phyloP scores from a whole-genome alignment of 495 filamentous ascomycete species.

The Annulohypoxylon stygium region DNA sequence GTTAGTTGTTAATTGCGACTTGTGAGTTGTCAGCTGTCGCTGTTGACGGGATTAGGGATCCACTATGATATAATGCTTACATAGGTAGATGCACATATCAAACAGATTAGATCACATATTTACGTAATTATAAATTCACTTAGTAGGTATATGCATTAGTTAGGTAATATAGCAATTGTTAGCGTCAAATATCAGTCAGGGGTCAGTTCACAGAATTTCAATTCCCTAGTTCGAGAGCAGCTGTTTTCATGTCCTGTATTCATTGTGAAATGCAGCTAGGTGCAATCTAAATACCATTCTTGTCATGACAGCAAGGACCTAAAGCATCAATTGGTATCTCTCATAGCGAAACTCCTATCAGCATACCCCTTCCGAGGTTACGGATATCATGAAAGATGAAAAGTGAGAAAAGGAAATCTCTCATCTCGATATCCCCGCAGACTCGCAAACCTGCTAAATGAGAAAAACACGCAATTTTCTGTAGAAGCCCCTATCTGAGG shows the following conservation, averaged over 20 bases:
- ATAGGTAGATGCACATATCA: conserved; percentile 23
- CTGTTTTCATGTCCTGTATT: not conserved
- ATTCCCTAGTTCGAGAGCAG: not conserved
- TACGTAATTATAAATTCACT: conserved; percentile 2
- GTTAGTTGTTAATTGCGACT: not conserved
- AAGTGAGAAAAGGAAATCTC: not conserved
- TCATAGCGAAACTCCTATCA: conserved; percentile 23
- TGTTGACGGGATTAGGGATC: conserved; percentile 19
- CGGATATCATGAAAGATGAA: not conserved
- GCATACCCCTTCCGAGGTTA: conserved; percentile 20
- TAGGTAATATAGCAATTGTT: not conserved
- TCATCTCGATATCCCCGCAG: conserved; percentile 2
- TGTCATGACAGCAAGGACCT: conserved; percentile 20
- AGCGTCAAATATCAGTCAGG: not conserved
- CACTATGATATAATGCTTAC: conserved; percentile 44
- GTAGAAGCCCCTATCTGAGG: not conserved
- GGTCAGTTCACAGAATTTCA: not conserved
- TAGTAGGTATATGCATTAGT: not conserved
- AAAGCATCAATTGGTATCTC: conserved; percentile 42
- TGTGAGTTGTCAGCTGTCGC: conserved; percentile 22
- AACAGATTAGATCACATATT: not conserved
- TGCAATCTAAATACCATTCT: conserved; percentile 4
- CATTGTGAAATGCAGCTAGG: not conserved
- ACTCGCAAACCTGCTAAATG: not conserved
- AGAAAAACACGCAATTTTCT: conserved; percentile 18